phyloP scores from a whole-genome alignment of 805 yeast species.

The Priceomyces carsonii region DNA sequence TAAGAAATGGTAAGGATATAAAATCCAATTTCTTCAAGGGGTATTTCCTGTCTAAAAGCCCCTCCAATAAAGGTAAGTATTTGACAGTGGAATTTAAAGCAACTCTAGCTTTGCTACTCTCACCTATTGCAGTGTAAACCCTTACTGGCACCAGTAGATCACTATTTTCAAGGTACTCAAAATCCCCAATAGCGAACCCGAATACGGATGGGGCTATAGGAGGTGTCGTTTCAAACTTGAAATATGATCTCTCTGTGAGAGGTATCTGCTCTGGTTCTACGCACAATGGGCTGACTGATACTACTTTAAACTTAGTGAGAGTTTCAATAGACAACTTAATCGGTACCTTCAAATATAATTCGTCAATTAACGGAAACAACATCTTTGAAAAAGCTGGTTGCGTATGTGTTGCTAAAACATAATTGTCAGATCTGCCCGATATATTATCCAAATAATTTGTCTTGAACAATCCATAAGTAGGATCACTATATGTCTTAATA shows the following conservation, averaged over 20 bases:
- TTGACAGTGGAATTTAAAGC: constrained; percentile 50
- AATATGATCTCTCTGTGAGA: constrained; percentile 26
- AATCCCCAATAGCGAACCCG: constrained; percentile 69
- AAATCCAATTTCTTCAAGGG: constrained; percentile 70
- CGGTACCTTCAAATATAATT: constrained; percentile 53
- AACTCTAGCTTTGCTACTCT: constrained; percentile 45
- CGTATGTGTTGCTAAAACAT: constrained; percentile 66
- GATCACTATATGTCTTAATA: constrained; percentile 53
- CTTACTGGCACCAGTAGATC: constrained; percentile 41
- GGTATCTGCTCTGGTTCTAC: constrained; percentile 14
- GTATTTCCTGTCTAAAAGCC: constrained; percentile 43
- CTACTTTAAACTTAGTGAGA: constrained; percentile 44
- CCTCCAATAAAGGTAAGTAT: constrained; percentile 49
- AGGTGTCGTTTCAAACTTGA: constrained; percentile 54
- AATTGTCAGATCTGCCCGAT: constrained; percentile 50
- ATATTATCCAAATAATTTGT: constrained; percentile 58
- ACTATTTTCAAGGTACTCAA: constrained; percentile 44
- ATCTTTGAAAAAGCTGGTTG: constrained; percentile 66
- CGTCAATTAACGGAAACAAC: constrained; percentile 73
- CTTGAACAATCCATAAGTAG: constrained; percentile 66
- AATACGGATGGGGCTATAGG: constrained; percentile 63
- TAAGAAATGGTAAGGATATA: constrained; percentile 66
- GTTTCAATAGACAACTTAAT: constrained; percentile 53
- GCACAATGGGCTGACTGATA: constrained; percentile 48
- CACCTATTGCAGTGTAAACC: constrained; percentile 57